Conservation (phyloP, 2,329 filamentous ascomycete species). For the Sporothrix brasiliensis region DNA sequence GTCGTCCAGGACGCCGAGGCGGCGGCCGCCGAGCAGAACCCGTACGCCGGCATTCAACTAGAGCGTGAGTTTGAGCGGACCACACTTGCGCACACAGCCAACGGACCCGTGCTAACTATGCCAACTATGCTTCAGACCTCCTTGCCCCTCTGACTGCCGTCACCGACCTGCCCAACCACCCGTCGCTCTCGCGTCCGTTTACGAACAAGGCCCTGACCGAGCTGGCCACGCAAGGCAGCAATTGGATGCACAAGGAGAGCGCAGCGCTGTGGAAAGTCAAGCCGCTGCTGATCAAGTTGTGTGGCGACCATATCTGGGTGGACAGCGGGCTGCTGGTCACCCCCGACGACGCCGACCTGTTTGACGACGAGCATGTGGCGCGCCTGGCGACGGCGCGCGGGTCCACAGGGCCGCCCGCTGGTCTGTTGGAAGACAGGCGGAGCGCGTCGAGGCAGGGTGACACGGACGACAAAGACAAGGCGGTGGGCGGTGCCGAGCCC, state of each 20-base stretch:
- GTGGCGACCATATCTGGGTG: slow-evolving; percentile 73
- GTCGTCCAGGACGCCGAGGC: slow-evolving; percentile 62
- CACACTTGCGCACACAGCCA: not conserved
- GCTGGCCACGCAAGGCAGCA: slow-evolving; percentile 68
- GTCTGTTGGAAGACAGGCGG: not conserved
- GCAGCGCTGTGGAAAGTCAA: slow-evolving; percentile 73
- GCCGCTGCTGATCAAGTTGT: slow-evolving; percentile 70
- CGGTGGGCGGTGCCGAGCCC: not conserved
- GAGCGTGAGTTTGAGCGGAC: slow-evolving; percentile 60
- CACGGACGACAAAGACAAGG: slow-evolving; percentile 19
- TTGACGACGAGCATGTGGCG: slow-evolving; percentile 52
- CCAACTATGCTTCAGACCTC: slow-evolving; percentile 55
- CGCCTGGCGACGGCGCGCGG: slow-evolving; percentile 35
- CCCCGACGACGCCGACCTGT: slow-evolving; percentile 59
- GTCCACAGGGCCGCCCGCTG: not conserved
- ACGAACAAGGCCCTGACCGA: slow-evolving; percentile 72
- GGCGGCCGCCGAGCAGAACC: slow-evolving; percentile 69
- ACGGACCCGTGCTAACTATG: too few species aligned
- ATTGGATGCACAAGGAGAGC: slow-evolving; percentile 75
- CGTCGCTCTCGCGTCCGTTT: slow-evolving; percentile 74
- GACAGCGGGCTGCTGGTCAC: slow-evolving; percentile 62
- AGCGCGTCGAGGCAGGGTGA: not conserved
- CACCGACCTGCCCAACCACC: slow-evolving; percentile 73
- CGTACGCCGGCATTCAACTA: slow-evolving; percentile 71
- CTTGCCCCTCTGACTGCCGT: slow-evolving; percentile 75